Base-by-base conservation (phyloP, 2,329 filamentous ascomycete species). In the Beauveria scarabaeidicola region DNA sequence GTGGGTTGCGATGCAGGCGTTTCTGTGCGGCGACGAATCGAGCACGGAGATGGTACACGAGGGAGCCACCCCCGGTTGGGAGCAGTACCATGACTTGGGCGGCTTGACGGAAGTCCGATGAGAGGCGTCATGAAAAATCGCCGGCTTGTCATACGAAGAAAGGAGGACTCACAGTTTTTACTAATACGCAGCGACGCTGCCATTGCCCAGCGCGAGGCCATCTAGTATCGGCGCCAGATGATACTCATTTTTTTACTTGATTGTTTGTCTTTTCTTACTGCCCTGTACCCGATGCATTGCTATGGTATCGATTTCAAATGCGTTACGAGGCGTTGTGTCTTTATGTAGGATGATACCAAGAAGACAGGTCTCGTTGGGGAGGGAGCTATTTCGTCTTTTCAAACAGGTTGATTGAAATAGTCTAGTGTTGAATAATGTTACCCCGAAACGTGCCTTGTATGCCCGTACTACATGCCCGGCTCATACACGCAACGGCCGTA, bases 1-100 rank as follows among this genome's bases (percentile, higher is more conserved):
- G 57, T 75, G 72, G 72, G 64, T 66, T 10, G 68, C 68, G 10
- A 74, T 74, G 72, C 69, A 74, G 61, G 66, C 66, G 1, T 73
- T 74, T 48, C 67, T 75, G 58, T 69, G 72, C 36, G 67, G 63
- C 29, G 62, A 62, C 8, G 62, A 60, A 10, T 62, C 63, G 5
- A 58, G 60, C 11, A 53, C 63, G 5, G 60, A 59, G 23, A 62
- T 62, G 54, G 36, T 59, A 10, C 65, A 66, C 21, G 66, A 66
- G 36, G 64, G 66, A 21, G 66, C 64, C 32, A 65, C 71, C 59
- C 69, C 73, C 3, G 73, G 73, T 5, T 80, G 76, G 77, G 77
- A 76, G 63, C 75, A 78, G 66, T 80, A 77, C 61, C 69, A 72
- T 29, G 75, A 77, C 13, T 66, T 80, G 4, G 78, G 78, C 38